Evolutionary conservation across 805 yeast species (phyloP), one percentile per base, ranked within the genome.

Genomic region (Brettanomyces naardenensis): DNA sequence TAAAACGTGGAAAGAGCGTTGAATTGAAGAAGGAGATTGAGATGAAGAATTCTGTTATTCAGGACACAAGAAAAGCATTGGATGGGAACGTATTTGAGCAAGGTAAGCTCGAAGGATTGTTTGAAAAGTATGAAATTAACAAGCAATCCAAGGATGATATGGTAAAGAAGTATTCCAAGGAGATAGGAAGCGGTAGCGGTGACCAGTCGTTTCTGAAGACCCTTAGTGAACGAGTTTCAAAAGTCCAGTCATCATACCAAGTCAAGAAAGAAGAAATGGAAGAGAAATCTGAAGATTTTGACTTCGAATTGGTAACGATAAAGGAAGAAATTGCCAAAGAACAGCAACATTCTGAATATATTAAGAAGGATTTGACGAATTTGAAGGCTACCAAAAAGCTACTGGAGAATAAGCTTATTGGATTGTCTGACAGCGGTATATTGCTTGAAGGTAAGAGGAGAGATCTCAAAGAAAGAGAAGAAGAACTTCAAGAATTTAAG

Each of bases 91-190:
- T 72, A 1, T 59, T 75, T 23, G 49, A 61, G 35, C 76, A 75
- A 44, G 94, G 90, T 4, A 68, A 73, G 35, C 56, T 79, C 32
- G 62, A 64, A 36, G 71, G 59, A 2, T 42, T 49, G 9, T 40
- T 48, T 29, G 56, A 50, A 11, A 49, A 41, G 25, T 53, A 53
- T 45, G 44, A 46, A 18, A 33, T 32, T 6, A 48, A 54, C 14
- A 31, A 32, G 10, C 25, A 44, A 29, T 39, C 35, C 18, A 19
- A 37, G 5, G 28, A 18, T 10, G 13, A 34, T 10, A 28, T 52
- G 27, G 37, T 28, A 11, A 19, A 39, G 19, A n/a, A 21, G 15
- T 19, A 41, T 18, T n/a, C n/a, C n/a, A n/a, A n/a, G n/a, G n/a
- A n/a, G n/a, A 6, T 33, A n/a, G 5, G 39, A 33, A 17, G 31